These are phyloP conservation scores for Quaeritorhiza haematococci DNA, from an alignment of 371 early-diverging fungal species.

Conservation along the genomic window DNA sequence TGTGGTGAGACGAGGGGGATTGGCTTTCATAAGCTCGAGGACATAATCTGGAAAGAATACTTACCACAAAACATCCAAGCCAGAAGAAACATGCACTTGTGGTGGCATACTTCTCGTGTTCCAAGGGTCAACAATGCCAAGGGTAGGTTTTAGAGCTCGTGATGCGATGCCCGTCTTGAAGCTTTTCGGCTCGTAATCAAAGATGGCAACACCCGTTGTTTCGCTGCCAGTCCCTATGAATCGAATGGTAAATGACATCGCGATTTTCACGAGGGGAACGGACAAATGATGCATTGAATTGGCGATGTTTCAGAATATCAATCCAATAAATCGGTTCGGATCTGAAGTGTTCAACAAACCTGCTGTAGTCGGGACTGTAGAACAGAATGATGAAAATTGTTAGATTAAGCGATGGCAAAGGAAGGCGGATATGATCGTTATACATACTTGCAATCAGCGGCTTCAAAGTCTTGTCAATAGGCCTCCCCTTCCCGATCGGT, in stretches of 20 bases:
- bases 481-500: constrained; percentile 83
- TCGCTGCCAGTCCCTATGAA: constrained; percentile 74
- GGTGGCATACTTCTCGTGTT: constrained; percentile 82
- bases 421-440: background rate
- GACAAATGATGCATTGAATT: constrained; percentile 27
- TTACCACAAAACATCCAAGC: constrained; percentile 79
- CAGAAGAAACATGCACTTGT: constrained; percentile 79
- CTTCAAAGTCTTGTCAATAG: constrained; percentile 64
- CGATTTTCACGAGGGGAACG: background rate
- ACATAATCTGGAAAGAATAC: background rate
- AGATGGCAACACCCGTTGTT: constrained; percentile 86
- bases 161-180: constrained; percentile 90
- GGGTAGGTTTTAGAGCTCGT: constrained; percentile 76
- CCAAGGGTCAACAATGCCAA: constrained; percentile 85
- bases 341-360: no score
- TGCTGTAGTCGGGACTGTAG: constrained; percentile 26
- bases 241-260: background rate
- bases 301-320: constrained; percentile 76
- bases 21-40: no score
- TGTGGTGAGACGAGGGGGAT: no score
- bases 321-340: no score
- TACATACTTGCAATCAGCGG: constrained; percentile 73
- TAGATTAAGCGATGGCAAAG: background rate
- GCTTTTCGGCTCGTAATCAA: constrained; percentile 77
- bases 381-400: background rate